Conservation (phyloP, 805 yeast species). For the Wickerhamomyces tratensis region DNA sequence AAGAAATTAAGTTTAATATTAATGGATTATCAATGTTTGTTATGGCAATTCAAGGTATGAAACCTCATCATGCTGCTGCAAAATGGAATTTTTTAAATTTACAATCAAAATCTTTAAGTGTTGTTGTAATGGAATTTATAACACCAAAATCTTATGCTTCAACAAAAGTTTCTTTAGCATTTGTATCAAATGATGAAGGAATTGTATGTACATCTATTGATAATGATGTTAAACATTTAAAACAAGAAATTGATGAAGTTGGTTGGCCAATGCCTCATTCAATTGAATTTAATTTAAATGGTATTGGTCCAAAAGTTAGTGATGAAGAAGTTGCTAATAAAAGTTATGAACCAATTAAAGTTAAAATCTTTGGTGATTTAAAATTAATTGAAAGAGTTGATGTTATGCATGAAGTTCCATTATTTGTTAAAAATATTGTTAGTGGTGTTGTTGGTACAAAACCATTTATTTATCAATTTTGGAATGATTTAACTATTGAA, state of each 20-base stretch:
- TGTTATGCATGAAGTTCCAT: constrained; percentile 95
- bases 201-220: constrained; percentile 57
- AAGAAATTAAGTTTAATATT: constrained; percentile 21
- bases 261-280: constrained; percentile 87
- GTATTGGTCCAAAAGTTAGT: constrained; percentile 34
- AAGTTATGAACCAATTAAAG: constrained; percentile 29
- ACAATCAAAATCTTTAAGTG: constrained; percentile 67
- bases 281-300: constrained; percentile 50
- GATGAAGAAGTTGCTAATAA: constrained; percentile 30
- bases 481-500: constrained; percentile 49
- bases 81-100: constrained; percentile 91
- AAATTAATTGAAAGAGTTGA: constrained; percentile 82
- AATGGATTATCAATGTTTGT: constrained; percentile 63
- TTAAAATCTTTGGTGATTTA: constrained; percentile 51
- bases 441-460: constrained; percentile 92
- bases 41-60: constrained; percentile 97
- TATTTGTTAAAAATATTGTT: constrained; percentile 85
- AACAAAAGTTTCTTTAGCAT: constrained; percentile 73
- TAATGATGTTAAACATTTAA: constrained; percentile 53
- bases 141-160: constrained; percentile 87
- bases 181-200: constrained; percentile 54
- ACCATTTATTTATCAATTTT: constrained; percentile 93
- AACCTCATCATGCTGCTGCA: constrained; percentile 98
- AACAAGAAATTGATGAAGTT: constrained; percentile 49
- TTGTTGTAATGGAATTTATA: constrained; percentile 88